phyloP scores from a whole-genome alignment of 2,329 filamentous ascomycete species.

The Hymenoscyphus scutula region DNA sequence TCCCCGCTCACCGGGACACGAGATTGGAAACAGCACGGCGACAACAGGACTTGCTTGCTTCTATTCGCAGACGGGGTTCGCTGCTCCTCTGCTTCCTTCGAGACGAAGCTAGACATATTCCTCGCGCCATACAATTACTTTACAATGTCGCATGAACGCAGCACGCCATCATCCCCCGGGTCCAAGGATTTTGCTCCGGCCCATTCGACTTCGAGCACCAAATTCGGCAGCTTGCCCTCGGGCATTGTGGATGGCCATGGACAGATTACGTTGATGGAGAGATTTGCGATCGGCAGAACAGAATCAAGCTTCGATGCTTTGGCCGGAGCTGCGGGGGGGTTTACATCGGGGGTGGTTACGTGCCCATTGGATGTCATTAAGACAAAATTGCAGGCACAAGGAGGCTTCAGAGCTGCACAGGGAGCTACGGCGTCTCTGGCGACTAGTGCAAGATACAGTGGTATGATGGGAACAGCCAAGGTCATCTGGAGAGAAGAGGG shows the following conservation, averaged over 20 bases:
- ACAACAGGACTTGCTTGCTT: slow-evolving; percentile 22
- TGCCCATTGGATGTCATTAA: slow-evolving; percentile 99
- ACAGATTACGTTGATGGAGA: slow-evolving; percentile 47
- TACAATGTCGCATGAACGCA: slow-evolving; percentile 46
- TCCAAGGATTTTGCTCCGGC: slow-evolving; percentile 31
- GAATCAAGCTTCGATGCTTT: slow-evolving; percentile 75
- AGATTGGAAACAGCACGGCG: slow-evolving; percentile 31
- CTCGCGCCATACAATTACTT: slow-evolving; percentile 37
- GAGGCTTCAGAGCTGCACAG: slow-evolving; percentile 61
- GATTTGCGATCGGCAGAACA: slow-evolving; percentile 55
- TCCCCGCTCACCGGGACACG: slow-evolving; percentile 56
- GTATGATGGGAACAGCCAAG: slow-evolving; percentile 79
- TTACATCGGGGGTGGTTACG: slow-evolving; percentile 90
- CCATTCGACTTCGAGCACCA: slow-evolving; percentile 25
- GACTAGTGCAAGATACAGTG: slow-evolving; percentile 66
- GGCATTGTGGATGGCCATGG: slow-evolving; percentile 23
- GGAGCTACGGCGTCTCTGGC: slow-evolving; percentile 3
- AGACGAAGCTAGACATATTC: slow-evolving; percentile 40
- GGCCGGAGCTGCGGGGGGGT: slow-evolving; percentile 82
- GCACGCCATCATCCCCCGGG: slow-evolving; percentile 37
- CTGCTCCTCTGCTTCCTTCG: slow-evolving; percentile 41
- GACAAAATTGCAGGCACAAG: slow-evolving; percentile 94
- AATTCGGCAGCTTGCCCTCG: slow-evolving; percentile 13
- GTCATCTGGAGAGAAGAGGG: slow-evolving; percentile 89
- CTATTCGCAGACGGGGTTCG: slow-evolving; percentile 22